Evolutionary conservation across 208 protist genomes (phyloP).

Genomic region (Willaertia magna): DNA sequence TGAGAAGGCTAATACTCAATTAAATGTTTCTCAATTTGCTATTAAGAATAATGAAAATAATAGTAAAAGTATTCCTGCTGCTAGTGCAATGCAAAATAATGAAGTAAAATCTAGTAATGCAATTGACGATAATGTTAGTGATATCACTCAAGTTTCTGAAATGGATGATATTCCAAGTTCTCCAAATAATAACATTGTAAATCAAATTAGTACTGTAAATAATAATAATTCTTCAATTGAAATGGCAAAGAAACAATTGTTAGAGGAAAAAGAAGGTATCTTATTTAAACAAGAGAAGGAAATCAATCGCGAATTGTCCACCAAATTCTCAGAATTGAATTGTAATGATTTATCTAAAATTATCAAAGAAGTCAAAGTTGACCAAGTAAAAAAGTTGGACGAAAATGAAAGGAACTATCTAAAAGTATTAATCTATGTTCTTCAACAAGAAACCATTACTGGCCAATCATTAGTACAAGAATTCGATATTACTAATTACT

Average conservation of each 20-base stretch:
- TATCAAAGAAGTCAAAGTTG: too few relatives aligned
- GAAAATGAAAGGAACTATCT: background rate
- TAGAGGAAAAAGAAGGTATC: background rate
- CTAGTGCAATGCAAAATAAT: too few relatives aligned
- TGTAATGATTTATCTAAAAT: background rate
- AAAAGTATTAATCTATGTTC: background rate
- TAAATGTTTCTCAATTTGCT: too few relatives aligned
- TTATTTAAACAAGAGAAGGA: background rate
- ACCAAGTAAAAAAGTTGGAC: background rate
- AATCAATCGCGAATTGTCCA: background rate
- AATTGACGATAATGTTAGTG: too few relatives aligned
- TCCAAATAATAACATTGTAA: background rate
- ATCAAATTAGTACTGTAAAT: background rate
- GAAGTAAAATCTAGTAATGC: too few relatives aligned
- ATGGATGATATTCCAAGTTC: too few relatives aligned
- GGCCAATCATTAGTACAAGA: background rate
- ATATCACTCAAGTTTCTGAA: too few relatives aligned
- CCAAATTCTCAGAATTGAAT: background rate
- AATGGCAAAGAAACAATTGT: background rate
- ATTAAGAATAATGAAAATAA: too few relatives aligned
- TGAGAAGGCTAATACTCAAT: too few relatives aligned
- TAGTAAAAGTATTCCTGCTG: too few relatives aligned
- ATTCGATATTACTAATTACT: background rate
- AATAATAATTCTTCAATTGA: background rate
- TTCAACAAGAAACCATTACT: background rate